These are phyloP conservation scores for Petrea volubilis DNA, from an alignment of 257 asterid species.

Conservation along the genomic window DNA sequence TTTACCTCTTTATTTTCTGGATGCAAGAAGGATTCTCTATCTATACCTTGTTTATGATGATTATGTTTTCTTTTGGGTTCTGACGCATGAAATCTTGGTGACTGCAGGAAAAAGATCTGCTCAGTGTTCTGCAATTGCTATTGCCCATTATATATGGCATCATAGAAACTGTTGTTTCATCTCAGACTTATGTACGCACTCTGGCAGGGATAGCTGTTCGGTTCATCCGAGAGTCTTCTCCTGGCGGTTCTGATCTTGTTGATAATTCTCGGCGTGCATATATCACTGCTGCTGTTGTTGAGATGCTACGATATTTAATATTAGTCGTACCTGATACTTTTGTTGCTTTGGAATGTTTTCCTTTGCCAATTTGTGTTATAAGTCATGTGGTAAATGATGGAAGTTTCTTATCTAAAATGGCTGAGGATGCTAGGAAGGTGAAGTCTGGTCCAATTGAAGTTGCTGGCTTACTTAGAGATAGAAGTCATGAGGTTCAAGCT, in stretches of 20 bases:
- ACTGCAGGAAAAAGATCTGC: constrained; percentile 84
- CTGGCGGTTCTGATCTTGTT: constrained; percentile 98
- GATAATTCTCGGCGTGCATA: constrained; percentile 94
- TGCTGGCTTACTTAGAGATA: constrained; percentile 37
- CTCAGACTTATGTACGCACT: constrained; percentile 87
- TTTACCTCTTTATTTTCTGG: constrained; percentile 3
- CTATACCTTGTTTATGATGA: constrained; percentile 16
- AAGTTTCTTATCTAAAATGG: constrained; percentile 64
- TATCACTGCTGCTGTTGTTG: constrained; percentile 89
- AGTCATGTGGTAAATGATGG: constrained; percentile 71
- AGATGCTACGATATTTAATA: constrained; percentile 94
- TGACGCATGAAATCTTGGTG: constrained; percentile 20
- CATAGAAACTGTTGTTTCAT: constrained; percentile 82
- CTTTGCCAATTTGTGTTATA: constrained; percentile 67
- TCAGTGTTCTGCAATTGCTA: constrained; percentile 83
- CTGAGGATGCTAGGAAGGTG: constrained; percentile 67
- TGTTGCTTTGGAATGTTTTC: constrained; percentile 93
- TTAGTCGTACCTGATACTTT: constrained; percentile 95
- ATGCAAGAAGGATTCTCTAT: constrained; percentile 5
- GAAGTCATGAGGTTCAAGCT: constrained; percentile 52
- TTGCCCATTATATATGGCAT: constrained; percentile 92
- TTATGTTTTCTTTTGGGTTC: constrained; percentile 20
- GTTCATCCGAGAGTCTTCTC: constrained; percentile 88
- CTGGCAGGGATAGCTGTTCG: constrained; percentile 73
- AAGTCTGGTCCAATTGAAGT: constrained; percentile 56